Evolutionary conservation across 768 basidiomycete species (phyloP).

Genomic region (Ramaria sp.): DNA sequence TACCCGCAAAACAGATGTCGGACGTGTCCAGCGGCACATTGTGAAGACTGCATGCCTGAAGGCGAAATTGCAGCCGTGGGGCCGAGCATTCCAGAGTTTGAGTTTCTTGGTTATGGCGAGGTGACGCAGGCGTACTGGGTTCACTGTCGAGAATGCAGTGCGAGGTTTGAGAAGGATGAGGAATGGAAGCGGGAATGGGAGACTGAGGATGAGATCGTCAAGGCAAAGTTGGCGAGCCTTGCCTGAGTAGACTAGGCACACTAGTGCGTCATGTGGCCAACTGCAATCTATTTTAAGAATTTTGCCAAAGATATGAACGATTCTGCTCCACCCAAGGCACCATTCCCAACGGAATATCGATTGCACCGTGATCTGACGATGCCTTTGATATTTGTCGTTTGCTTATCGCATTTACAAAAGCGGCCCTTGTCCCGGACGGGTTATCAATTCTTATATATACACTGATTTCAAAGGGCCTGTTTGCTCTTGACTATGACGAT

Average conservation of each 20-base stretch:
- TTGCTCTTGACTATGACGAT: not conserved
- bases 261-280: no score
- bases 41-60: conserved; percentile 47
- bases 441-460: no score
- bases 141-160: conserved; percentile 1
- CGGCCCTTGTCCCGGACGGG: no score
- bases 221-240: not conserved
- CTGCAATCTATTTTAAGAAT: no score
- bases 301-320: no score
- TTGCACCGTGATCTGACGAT: no score
- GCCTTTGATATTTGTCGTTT: no score
- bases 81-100: conserved; percentile 43
- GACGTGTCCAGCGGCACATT: conserved; percentile 48
- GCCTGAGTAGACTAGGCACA: not conserved
- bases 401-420: no score
- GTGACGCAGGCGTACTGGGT: conserved; percentile 7
- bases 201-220: not conserved
- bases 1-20: conserved; percentile 48
- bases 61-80: conserved; percentile 42
- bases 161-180: not conserved
- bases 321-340: no score
- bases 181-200: conserved; percentile 3
- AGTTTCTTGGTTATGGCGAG: conserved; percentile 2
- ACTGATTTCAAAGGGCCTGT: no score
- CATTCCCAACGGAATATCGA: no score